Conservation (phyloP, 352 stramenopile species). For the Pythium vanterpoolii region DNA sequence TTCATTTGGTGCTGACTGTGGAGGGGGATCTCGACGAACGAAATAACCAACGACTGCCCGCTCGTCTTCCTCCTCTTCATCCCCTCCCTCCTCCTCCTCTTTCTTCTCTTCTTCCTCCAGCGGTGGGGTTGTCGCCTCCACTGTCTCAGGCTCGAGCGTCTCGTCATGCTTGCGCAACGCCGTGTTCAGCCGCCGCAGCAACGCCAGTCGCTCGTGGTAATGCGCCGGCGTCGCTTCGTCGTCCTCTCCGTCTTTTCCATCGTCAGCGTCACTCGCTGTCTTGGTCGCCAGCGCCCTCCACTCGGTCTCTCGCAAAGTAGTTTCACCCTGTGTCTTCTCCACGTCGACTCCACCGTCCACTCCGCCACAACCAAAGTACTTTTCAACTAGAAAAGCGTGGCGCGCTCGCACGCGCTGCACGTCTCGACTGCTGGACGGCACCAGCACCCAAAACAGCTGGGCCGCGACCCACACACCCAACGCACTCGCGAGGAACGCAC, state of each 20-base stretch:
- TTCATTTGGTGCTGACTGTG: neutral
- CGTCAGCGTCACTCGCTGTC: neutral
- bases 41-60: slow-evolving; percentile 8
- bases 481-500: slow-evolving; percentile 24
- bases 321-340: neutral
- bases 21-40: neutral
- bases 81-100: neutral
- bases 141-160: neutral
- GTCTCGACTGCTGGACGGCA: slow-evolving; percentile 12
- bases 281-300: neutral
- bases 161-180: slow-evolving; percentile 12
- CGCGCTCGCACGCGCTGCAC: slow-evolving; percentile 9
- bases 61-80: slow-evolving; percentile 9
- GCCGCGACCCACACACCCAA: slow-evolving; percentile 11
- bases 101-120: neutral
- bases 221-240: neutral
- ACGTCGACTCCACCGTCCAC: neutral
- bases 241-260: neutral
- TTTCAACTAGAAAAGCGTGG: slow-evolving; percentile 23
- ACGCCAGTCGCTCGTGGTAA: slow-evolving; percentile 11
- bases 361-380: slow-evolving; percentile 19
- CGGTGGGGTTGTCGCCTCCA: neutral
- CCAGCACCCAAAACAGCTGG: slow-evolving; percentile 14
- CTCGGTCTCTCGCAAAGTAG: neutral
- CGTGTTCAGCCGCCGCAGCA: slow-evolving; percentile 21